Evolutionary conservation across 2,329 filamentous ascomycete species (phyloP), one percentile per base, ranked within the genome.

Genomic region (Phoma sp.): DNA sequence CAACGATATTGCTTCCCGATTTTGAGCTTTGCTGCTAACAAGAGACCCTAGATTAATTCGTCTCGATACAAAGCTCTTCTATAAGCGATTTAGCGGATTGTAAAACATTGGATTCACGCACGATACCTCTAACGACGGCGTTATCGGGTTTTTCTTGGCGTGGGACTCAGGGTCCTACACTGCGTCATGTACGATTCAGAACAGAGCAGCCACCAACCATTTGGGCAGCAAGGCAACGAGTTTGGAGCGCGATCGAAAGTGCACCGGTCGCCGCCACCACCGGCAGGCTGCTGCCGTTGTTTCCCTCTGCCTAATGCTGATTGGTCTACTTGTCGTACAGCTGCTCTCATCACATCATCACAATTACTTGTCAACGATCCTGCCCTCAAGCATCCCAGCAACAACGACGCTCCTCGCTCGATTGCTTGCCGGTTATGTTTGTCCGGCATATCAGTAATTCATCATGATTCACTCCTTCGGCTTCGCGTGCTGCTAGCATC

Each of bases 391-490:
- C 18, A 18, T 18, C 18, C 18, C 18, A 18, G 18, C 18, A 18
- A 18, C 18, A 18, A 18, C 18, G 18, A 18, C 18, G 18, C 18
- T 18, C 18, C 18, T 18, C 18, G 24, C 76, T 89, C 47, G 80
- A 88, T 61, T 88, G 86, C 65, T 87, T 91, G 63, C 83, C 91
- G 74, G 84, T 91, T 13, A 83, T 86, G 46, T 83, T 0, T 56
- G 60, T 44, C 59, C 62, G 32, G 68, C 75, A 43, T 86, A 83
- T 67, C 75, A 82, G 38, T 69, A 85, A 35, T 73, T 83, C n/a
- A 73, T 93, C 50, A 89, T 92, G 84, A 77, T 86, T 3, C 82
- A 91, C 73, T 81, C 83, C 0, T 93, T 93, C 77, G 88, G 79
- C 9, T 83, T 77, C 58, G 92, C 88, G 59, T 93, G 92, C 69